Percentiles rank a stretch among this genome's conserved stretches.
These are phyloP conservation scores for Fagopyrum homotropicum DNA, from an alignment of 148 eudicot species.

Conservation along the genomic window DNA sequence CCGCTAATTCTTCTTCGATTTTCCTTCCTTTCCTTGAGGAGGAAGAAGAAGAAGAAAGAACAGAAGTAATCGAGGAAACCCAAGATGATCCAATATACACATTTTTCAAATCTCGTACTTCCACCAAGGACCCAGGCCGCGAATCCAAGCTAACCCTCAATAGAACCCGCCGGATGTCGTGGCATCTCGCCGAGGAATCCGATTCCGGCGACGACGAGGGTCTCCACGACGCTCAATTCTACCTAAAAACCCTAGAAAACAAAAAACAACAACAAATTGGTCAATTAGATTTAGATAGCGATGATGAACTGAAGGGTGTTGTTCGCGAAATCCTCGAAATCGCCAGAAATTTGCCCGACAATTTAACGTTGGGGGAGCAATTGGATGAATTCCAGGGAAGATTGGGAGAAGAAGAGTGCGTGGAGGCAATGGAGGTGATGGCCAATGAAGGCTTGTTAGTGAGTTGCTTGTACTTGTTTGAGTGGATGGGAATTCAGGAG, in stretches of 20 bases:
- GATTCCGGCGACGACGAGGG: conserved; percentile 24
- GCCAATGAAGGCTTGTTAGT: conserved; percentile 46
- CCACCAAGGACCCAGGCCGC: conserved; percentile 36
- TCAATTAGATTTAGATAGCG: neutral
- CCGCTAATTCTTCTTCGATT: conserved; percentile 29
- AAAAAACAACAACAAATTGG: conserved; percentile 10
- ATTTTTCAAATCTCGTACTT: conserved; percentile 56
- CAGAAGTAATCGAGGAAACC: conserved; percentile 15
- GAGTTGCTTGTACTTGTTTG: conserved; percentile 77
- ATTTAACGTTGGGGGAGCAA: conserved; percentile 58
- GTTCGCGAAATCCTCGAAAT: conserved; percentile 45
- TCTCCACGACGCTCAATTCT: conserved; percentile 10
- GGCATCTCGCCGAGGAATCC: conserved; percentile 47
- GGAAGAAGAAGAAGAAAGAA: conserved; percentile 22
- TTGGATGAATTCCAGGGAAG: conserved; percentile 57
- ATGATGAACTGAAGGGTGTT: conserved; percentile 25
- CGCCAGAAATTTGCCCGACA: conserved; percentile 53
- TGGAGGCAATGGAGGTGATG: conserved; percentile 57
- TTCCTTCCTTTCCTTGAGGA: conserved; percentile 58
- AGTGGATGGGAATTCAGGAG: conserved; percentile 87
- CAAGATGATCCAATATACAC: conserved; percentile 51
- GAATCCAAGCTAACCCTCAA: conserved; percentile 55
- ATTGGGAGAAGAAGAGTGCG: conserved; percentile 51
- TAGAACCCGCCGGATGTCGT: conserved; percentile 49
- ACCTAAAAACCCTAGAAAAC: conserved; percentile 14